A percentile compares a stretch with the other conserved stretches of the same genome.
Conservation (phyloP, 768 basidiomycete species). For the Boletus speciosus region DNA sequence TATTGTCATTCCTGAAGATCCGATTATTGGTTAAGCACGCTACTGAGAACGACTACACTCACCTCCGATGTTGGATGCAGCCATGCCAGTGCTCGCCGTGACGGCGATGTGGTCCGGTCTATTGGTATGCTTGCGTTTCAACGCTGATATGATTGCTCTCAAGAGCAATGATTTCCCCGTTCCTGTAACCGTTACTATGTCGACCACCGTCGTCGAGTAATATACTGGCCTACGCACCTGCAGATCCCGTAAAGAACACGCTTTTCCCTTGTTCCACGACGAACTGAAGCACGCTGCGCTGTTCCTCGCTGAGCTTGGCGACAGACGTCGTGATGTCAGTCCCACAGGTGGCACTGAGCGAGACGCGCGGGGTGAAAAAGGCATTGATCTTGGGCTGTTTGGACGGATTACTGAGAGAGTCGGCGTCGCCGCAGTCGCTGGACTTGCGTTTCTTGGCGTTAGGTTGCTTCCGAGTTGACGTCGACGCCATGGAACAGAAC, state of each 20-base stretch:
- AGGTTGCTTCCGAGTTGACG: conserved; percentile 2
- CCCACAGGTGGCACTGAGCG: conserved; percentile 29
- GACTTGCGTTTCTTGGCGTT: conserved; percentile 27
- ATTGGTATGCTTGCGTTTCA: conserved; percentile 38
- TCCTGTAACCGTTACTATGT: conserved; percentile 34
- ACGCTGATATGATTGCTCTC: conserved; percentile 50
- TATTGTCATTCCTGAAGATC: conserved; percentile 47
- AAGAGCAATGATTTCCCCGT: conserved; percentile 64
- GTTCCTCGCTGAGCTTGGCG: conserved; percentile 52
- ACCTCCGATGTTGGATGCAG: conserved; percentile 51
- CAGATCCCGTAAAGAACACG: conserved; percentile 67
- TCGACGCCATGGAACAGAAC: conserved; percentile 3
- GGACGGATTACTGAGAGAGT: not conserved
- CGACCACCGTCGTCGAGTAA: not conserved
- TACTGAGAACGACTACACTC: not conserved
- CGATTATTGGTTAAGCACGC: not conserved
- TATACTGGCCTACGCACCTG: conserved; percentile 40
- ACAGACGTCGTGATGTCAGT: conserved; percentile 25
- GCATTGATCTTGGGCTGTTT: conserved; percentile 27
- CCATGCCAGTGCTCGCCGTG: conserved; percentile 44
- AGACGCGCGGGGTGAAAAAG: conserved; percentile 27
- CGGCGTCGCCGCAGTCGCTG: not conserved
- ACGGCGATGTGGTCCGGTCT: conserved; percentile 38
- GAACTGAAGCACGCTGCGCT: conserved; percentile 47
- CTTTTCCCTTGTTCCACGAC: conserved; percentile 55